Evolutionary conservation across 352 stramenopile species (phyloP), one percentile per base, ranked within the genome.

Genomic region (Pythium brachiatum): DNA sequence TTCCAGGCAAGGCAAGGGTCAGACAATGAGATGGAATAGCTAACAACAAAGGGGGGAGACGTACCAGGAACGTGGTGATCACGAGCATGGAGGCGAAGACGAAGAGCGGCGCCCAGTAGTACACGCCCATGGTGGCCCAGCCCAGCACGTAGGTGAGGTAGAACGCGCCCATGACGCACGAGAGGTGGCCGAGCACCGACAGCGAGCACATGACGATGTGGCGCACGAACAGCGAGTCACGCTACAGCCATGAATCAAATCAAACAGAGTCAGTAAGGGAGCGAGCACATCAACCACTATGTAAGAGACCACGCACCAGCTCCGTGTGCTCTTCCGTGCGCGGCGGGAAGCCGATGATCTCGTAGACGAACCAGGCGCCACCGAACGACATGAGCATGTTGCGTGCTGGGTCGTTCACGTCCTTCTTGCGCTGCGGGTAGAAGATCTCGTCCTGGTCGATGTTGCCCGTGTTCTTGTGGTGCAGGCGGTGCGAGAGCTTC

Each of bases 391-490:
- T 51, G 48, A 78, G 71, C 38, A 89, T 73, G 58, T 79, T 76
- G 32, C 78, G 75, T 2, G 79, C 84, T 26, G 83, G 36, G 21
- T 72, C 61, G 66, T 89, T 77, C 47, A 80, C 68, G 38, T 81
- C 77, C 16, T 69, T 60, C 54, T 79, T 78, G 63, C 82, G 82
- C 52, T 92, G 82, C 46, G 84, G 84, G 70, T 90, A 90, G 60
- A 92, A 94, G 62, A 92, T 81, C 64, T 92, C 84, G 57, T 94
- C 84, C 18, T 85, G 80, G 70, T 94, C 84, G 52, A 92, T 86
- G 73, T 91, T 92, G 65, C 84, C 84, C 62, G 82, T 94, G 75
- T 94, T 94, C 74, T 90, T 91, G 80, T 94, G 84, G 72, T 94
- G 84, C 62, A 89, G 82, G 41, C 84, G 82, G 69, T 92, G 84